These are phyloP conservation scores for Ogataea paraovalis DNA, from an alignment of 805 yeast species.

Conservation along the genomic window DNA sequence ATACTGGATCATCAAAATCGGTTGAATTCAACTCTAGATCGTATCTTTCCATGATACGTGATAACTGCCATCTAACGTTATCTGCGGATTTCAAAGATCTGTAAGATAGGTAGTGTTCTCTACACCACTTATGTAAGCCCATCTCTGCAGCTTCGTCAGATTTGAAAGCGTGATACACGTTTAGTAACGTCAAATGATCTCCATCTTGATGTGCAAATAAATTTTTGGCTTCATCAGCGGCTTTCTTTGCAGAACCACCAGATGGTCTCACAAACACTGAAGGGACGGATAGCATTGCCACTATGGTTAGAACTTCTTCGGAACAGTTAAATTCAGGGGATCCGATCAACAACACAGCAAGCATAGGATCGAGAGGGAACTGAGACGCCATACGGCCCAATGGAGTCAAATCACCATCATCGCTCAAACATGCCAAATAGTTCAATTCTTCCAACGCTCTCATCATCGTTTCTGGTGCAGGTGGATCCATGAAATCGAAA, in stretches of 20 bases:
- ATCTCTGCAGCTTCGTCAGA: constrained; percentile 65
- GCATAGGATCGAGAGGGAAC: constrained; percentile 93
- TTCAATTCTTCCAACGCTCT: constrained; percentile 94
- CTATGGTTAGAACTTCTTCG: constrained; percentile 81
- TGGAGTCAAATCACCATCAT: constrained; percentile 86
- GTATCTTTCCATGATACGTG: constrained; percentile 75
- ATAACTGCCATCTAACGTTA: constrained; percentile 79
- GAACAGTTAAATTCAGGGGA: constrained; percentile 84
- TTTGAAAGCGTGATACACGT: constrained; percentile 81
- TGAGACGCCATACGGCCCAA: constrained; percentile 87
- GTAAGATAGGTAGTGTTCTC: constrained; percentile 80
- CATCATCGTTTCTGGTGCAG: constrained; percentile 99
- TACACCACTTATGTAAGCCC: constrained; percentile 81
- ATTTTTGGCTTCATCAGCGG: constrained; percentile 88
- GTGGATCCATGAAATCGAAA: constrained; percentile 98
- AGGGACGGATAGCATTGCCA: constrained; percentile 89
- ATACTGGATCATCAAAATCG: constrained; percentile 57
- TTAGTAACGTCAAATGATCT: constrained; percentile 86
- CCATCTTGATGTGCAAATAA: constrained; percentile 91
- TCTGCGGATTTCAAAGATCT: constrained; percentile 84
- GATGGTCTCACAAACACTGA: constrained; percentile 93
- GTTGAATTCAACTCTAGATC: constrained; percentile 72
- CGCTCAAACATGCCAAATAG: constrained; percentile 83
- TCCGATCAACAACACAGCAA: constrained; percentile 88
- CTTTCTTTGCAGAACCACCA: constrained; percentile 72